Evolutionary conservation across 2,329 filamentous ascomycete species (phyloP), one percentile per base, ranked within the genome.

Genomic region (Cordyceps pruinosa): DNA sequence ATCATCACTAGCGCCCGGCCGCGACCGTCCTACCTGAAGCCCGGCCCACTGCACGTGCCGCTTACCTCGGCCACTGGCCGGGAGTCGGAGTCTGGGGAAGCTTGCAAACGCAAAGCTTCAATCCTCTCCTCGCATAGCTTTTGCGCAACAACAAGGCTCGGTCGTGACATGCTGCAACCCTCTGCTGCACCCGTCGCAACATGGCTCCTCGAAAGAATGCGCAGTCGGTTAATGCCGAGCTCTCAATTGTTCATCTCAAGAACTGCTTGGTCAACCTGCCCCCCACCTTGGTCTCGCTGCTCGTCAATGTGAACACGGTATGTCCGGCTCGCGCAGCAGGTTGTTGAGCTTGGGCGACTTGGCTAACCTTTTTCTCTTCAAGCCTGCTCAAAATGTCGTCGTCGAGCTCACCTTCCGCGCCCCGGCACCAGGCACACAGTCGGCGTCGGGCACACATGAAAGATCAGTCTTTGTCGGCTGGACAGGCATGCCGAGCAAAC

Each of bases 401-500:
- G 87, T 99, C 70, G 94, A 99, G 74, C 81, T 99, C 62, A 88
- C 81, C 69, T 96, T 88, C 73, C 66, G 80, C 60, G 73, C 82
- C 42, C 70, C 78, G 41, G 75, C 80, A 23, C 70, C 81, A 41
- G 68, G 66, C 46, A 56, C 77, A 56, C 75, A 77, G 62, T 66
- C 75, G 26, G 75, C 77, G 65, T 67, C 76, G 39, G 70, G 77
- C 52, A 69, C 75, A 7, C 72, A 75, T 54, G 82, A 84, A 64
- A 83, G 81, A 66, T 95, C 89, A 48, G 79, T 95, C 65, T 99
- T 88, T 69, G 79, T 96, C 59, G 94, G 94, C 70, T 99, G 94
- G 94, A 97, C 94, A 12, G 94, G 94, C 65, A 95, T 99, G 90
- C 88, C 91, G 62, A 97, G 92, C 77, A 95, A 92, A 79, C 85